These are phyloP conservation scores for Cladosporium sp. DNA, from an alignment of 2,329 filamentous ascomycete genomes.

Conservation along the genomic window DNA sequence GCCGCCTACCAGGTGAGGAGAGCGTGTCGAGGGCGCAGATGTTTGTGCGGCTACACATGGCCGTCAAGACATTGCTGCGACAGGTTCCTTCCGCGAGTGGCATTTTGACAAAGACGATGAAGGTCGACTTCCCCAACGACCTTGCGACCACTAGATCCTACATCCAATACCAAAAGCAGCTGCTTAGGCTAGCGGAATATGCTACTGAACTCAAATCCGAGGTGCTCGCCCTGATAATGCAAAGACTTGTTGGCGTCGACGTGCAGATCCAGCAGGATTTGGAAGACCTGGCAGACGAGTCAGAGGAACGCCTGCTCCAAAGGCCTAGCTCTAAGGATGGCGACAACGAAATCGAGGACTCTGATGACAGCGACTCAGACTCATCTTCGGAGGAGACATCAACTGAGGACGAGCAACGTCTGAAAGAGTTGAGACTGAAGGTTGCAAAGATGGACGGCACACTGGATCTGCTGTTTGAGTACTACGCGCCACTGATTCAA, in stretches of 20 bases:
- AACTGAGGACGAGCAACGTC: constrained; percentile 59
- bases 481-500: constrained; percentile 74
- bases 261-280: constrained; percentile 93
- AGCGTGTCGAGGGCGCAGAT: constrained; percentile 65
- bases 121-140: constrained; percentile 39
- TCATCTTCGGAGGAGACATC: constrained; percentile 62
- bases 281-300: constrained; percentile 88
- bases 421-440: constrained; percentile 75
- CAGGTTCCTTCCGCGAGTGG: constrained; percentile 79
- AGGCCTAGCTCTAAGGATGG: constrained; percentile 51
- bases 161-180: constrained; percentile 83
- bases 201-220: constrained; percentile 76
- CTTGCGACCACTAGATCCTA: constrained; percentile 76
- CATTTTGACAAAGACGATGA: constrained; percentile 60
- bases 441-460: constrained; percentile 90
- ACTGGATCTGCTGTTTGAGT: constrained; percentile 81
- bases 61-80: constrained; percentile 73
- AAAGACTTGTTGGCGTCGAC: constrained; percentile 89
- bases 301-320: constrained; percentile 72
- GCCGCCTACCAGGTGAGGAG: constrained; percentile 57
- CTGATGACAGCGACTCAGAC: constrained; percentile 67
- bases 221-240: constrained; percentile 79
- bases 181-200: constrained; percentile 76
- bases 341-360: constrained; percentile 51
- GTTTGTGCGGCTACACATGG: constrained; percentile 73